Evolutionary conservation across 306 rosid species (phyloP), one percentile per base, ranked within the genome.

Genomic region (Fragaria vesca): DNA sequence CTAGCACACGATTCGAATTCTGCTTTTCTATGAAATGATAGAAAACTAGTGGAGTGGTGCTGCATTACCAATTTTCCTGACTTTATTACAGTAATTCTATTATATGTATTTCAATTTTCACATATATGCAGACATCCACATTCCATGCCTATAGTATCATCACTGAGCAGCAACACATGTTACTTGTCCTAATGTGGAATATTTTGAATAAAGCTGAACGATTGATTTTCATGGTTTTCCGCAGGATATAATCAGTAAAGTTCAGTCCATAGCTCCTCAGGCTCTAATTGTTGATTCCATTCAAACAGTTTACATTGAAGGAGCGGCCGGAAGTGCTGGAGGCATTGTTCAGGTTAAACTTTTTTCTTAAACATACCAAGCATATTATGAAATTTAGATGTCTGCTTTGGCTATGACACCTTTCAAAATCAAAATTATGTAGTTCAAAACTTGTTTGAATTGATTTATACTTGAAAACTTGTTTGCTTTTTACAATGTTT

Each of bases 201-300:
- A 55, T 48, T 69, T 67, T 51, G 17, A 57, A 42, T 66, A 17
- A 71, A 76, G 71, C 73, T 66, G 72, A 74, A 77, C 78, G 58
- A 78, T 58, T 75, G 46, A 45, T 69, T 43, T 26, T 16, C 48
- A 57, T 85, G 68, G 76, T 76, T 78, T 72, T 52, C 81, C 83
- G 79, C 90, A 95, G 98, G 98, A 92, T 82, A 89, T 95, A 83
- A 73, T 92, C 70, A 83, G 81, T 80, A 88, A 88, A 87, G 82
- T 86, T 79, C 92, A 88, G 73, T 62, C 61, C 80, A 84, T 90
- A 48, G 83, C 89, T 34, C 91, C 96, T 57, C 90, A 89, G 12
- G 97, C 93, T 69, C 73, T 95, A 80, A 83, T 95, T 69, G 76
- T 95, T 69, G 98, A 95, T 85, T 95, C 98, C 34, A 89, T 95